phyloP scores from a whole-genome alignment of 306 rosid species.

The Prinsepia uniflora region DNA sequence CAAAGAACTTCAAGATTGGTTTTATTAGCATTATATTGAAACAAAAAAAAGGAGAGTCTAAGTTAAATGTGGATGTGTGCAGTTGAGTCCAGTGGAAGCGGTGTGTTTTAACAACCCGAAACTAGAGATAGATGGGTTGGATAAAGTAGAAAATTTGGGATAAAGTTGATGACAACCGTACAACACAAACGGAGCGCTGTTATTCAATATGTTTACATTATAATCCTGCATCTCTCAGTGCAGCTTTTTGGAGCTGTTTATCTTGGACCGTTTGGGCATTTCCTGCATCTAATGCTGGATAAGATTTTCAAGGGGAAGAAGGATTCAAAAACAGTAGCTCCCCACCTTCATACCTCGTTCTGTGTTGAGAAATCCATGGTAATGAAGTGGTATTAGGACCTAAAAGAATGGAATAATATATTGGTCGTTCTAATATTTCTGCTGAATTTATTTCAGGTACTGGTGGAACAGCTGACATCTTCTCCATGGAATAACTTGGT shows the following conservation, averaged over 20 bases:
- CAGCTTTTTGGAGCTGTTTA: slow-evolving; percentile 87
- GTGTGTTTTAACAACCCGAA: too few species aligned
- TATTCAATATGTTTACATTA: background rate
- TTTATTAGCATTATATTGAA: too few species aligned
- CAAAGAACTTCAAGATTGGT: too few species aligned
- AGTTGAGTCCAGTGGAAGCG: too few species aligned
- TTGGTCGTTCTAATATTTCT: background rate
- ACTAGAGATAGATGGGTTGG: too few species aligned
- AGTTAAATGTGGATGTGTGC: too few species aligned
- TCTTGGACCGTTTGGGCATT: slow-evolving; percentile 95
- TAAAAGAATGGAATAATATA: background rate
- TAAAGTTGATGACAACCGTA: too few species aligned
- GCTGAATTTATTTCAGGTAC: slow-evolving; percentile 50
- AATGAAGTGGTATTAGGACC: too few species aligned
- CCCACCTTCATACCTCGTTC: slow-evolving; percentile 14
- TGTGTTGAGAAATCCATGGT: slow-evolving; percentile 1
- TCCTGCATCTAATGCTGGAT: slow-evolving; percentile 56
- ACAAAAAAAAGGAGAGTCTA: too few species aligned
- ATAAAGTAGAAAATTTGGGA: too few species aligned
- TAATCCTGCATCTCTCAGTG: slow-evolving; percentile 19
- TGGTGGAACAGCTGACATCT: slow-evolving; percentile 77
- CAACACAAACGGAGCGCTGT: background rate
- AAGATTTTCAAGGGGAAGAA: slow-evolving; percentile 89
- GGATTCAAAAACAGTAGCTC: slow-evolving; percentile 74
- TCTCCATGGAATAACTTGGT: slow-evolving; percentile 87